Conservation (phyloP, 2,329 filamentous ascomycete genomes). For the Claviceps cyperi region DNA sequence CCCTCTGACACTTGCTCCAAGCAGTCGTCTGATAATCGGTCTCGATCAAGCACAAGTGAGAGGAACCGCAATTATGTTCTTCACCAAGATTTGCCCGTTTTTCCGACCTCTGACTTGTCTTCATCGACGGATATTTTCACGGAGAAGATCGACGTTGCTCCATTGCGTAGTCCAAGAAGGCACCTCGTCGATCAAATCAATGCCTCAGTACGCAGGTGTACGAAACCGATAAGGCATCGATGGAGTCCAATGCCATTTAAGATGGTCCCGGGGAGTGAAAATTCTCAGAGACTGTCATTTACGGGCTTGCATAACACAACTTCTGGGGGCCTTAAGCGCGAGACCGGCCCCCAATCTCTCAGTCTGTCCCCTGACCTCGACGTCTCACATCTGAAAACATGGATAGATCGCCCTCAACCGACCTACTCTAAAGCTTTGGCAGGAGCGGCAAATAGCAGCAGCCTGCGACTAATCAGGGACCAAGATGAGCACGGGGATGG, state of each 20-base stretch:
- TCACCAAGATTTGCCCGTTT: slow-evolving; percentile 23
- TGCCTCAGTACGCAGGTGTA: slow-evolving; percentile 28
- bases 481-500: slow-evolving; percentile 52
- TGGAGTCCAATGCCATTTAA: slow-evolving; percentile 52
- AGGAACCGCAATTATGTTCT: slow-evolving; percentile 40
- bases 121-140: slow-evolving; percentile 36
- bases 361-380: background rate
- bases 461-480: slow-evolving; percentile 34
- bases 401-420: slow-evolving; percentile 33
- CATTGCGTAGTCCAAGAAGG: slow-evolving; percentile 33
- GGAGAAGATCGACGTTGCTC: slow-evolving; percentile 44
- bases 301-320: slow-evolving; percentile 30
- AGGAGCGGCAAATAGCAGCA: slow-evolving; percentile 21
- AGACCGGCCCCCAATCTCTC: slow-evolving; percentile 8
- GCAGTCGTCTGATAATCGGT: slow-evolving; percentile 22
- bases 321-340: slow-evolving; percentile 34
- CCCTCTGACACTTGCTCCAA: slow-evolving; percentile 33
- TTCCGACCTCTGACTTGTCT: background rate
- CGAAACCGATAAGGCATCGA: slow-evolving; percentile 33
- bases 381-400: background rate
- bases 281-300: slow-evolving; percentile 33
- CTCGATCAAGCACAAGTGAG: slow-evolving; percentile 21
- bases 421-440: slow-evolving; percentile 25
- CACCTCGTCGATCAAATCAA: slow-evolving; percentile 34
- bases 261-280: slow-evolving; percentile 47